These are phyloP conservation scores for Diaporthe sp. DNA, from an alignment of 2,329 filamentous ascomycete species.

Conservation along the genomic window DNA sequence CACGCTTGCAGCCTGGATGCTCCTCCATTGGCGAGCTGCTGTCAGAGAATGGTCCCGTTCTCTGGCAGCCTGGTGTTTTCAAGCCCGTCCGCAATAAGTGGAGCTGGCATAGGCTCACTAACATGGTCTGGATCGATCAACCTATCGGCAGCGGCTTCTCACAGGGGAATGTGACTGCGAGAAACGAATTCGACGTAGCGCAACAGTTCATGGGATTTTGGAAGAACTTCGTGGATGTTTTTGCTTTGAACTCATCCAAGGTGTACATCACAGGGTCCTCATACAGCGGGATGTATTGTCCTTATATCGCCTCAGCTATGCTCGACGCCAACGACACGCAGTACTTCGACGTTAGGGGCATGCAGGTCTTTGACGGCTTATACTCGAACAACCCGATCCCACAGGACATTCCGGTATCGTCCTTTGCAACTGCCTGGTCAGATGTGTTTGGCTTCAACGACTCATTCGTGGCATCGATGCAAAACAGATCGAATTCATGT, in stretches of 20 bases:
- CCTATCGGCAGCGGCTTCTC: slow-evolving; percentile 73
- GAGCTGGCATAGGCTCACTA: slow-evolving; percentile 78
- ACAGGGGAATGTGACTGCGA: slow-evolving; percentile 70
- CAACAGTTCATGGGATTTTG: slow-evolving; percentile 79
- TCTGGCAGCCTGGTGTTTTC: slow-evolving; percentile 75
- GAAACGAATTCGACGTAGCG: slow-evolving; percentile 72
- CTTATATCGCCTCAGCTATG: slow-evolving; percentile 75
- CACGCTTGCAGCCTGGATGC: slow-evolving; percentile 54
- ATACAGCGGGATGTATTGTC: slow-evolving; percentile 70
- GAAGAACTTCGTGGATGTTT: slow-evolving; percentile 77
- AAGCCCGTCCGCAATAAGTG: slow-evolving; percentile 72
- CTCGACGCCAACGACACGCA: slow-evolving; percentile 70
- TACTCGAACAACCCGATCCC: slow-evolving; percentile 59
- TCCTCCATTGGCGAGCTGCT: slow-evolving; percentile 73
- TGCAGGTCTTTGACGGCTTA: slow-evolving; percentile 77
- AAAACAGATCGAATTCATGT: slow-evolving; percentile 62
- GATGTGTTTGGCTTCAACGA: slow-evolving; percentile 70
- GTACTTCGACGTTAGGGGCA: slow-evolving; percentile 73
- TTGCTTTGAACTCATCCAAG: slow-evolving; percentile 69
- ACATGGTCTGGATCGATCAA: slow-evolving; percentile 79
- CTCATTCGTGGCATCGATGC: slow-evolving; percentile 59
- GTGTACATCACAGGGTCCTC: slow-evolving; percentile 78
- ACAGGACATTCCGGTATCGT: slow-evolving; percentile 58
- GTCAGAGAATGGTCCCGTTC: slow-evolving; percentile 78
- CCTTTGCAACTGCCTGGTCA: slow-evolving; percentile 68